Percentiles rank a stretch among this genome's conserved stretches.
phyloP scores from a whole-genome alignment of 1,284 basidiomycete species.

The Vanrija sp. region DNA sequence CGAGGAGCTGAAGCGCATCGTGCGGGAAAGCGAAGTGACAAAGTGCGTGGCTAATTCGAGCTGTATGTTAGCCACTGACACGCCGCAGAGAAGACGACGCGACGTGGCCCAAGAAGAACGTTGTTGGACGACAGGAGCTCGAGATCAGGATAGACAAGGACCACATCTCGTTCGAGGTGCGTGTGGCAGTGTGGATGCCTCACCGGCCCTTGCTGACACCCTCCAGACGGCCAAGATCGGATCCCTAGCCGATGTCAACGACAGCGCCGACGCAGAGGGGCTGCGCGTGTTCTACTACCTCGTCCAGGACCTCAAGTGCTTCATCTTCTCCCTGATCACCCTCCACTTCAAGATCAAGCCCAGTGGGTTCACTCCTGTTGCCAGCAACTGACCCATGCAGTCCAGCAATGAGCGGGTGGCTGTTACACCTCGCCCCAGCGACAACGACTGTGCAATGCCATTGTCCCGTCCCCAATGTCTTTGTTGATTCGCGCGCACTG shows the following conservation, averaged over 20 bases:
- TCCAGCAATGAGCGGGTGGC: background rate
- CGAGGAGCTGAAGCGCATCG: conserved; percentile 88
- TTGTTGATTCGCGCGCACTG: too few relatives aligned
- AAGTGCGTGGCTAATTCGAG: conserved; percentile 59
- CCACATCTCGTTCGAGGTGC: conserved; percentile 94
- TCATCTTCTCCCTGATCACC: conserved; percentile 95
- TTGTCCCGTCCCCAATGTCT: background rate
- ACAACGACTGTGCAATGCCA: too few relatives aligned
- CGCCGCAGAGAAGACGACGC: conserved; percentile 84
- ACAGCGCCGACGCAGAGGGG: conserved; percentile 95
- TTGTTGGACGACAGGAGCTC: conserved; percentile 95
- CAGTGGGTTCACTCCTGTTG: conserved; percentile 49
- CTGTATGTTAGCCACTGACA: background rate
- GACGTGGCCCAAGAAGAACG: conserved; percentile 98
- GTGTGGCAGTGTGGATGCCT: conserved; percentile 29
- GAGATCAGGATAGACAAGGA: conserved; percentile 92
- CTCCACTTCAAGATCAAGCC: conserved; percentile 99
- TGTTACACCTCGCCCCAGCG: background rate
- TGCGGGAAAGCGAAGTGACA: conserved; percentile 91
- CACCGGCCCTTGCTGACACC: background rate
- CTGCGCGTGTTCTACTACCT: conserved; percentile 98
- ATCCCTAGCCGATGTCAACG: conserved; percentile 91
- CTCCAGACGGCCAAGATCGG: conserved; percentile 93
- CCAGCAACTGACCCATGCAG: too few relatives aligned
- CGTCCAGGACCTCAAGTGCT: conserved; percentile 96